Evolutionary conservation across 148 eudicot genomes (phyloP), one percentile per base, ranked within the genome.

Genomic region (Drosera capensis): DNA sequence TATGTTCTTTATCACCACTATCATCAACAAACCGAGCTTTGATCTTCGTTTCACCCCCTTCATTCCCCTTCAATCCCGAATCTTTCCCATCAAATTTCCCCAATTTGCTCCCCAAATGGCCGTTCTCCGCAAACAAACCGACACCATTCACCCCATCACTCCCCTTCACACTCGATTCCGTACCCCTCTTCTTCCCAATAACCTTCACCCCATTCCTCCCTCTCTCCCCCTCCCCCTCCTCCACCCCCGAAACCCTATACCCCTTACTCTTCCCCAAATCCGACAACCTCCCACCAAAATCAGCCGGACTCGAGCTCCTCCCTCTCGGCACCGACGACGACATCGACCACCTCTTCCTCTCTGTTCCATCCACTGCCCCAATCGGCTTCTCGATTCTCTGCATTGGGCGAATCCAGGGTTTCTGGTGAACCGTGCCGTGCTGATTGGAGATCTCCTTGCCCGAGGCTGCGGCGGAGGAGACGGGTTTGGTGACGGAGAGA

Each of bases 231-330:
- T 19, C 69, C 35, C 22, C 11, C 38, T 11, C 14, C 6, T 11
- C 38, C 38, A 34, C 11, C 14, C n/a, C 44, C 51, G 34, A 40
- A 48, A 47, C 74, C 40, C 42, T 48, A 48, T 15, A 58, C 60
- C 57, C 66, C 70, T 65, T 72, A 54, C 21, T 39, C 34, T 62
- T 78, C 7, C 81, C 40, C 67, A 71, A 28, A 82, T 79, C 94
- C 17, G 77, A 62, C 46, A 71, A 48, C 47, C 45, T 56, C 23
- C 68, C 51, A 42, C 36, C 57, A 45, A 73, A 75, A 26, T 79
- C 80, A 74, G 56, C 71, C 21, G 96, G 96, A n/a, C 90, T 83
- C 56, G 86, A 55, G 30, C 86, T 74, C 57, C 96, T 82, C 66
- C 94, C 90, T 74, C 88, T 73, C 2, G 80, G 79, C 37, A 54